phyloP scores from a whole-genome alignment of 148 eudicot genomes.

The Rhododendron simsii region DNA sequence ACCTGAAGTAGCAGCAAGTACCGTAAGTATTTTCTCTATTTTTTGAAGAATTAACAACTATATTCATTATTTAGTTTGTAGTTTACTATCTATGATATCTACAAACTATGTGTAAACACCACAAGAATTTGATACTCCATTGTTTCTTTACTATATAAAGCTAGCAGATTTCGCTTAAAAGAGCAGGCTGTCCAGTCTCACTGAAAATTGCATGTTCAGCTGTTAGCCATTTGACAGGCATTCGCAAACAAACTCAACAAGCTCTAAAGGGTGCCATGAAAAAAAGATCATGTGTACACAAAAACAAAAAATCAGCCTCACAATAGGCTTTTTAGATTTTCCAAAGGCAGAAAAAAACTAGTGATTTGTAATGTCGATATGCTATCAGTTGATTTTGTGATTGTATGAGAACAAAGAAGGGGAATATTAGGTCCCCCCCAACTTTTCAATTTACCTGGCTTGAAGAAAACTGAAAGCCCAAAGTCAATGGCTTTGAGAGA shows the following conservation, averaged over 20 bases:
- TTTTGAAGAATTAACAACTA: background rate
- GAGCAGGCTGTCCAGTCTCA: background rate
- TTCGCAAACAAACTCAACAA: background rate
- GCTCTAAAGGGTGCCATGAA: background rate
- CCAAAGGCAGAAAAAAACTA: background rate
- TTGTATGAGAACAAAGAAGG: conserved; percentile 1
- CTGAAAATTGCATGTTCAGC: background rate
- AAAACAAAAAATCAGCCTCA: background rate
- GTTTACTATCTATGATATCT: background rate
- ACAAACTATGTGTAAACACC: background rate
- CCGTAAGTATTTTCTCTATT: background rate
- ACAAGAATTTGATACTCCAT: background rate
- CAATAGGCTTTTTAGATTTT: background rate
- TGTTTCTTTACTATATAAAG: background rate
- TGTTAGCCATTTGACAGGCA: conserved; percentile 1
- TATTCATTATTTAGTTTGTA: background rate
- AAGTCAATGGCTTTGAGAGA: conserved; percentile 94
- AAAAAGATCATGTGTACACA: background rate
- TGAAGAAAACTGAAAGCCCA: conserved; percentile 94
- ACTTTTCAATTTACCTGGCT: conserved; percentile 59
- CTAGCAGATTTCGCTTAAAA: background rate
- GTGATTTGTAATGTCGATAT: background rate
- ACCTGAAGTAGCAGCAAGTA: conserved; percentile 46
- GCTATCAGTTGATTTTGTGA: background rate
- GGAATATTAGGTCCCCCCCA: background rate